Evolutionary conservation across 192 early-diverging fungal genomes (phyloP).

Genomic region (Globomyces pollinis-pini): DNA sequence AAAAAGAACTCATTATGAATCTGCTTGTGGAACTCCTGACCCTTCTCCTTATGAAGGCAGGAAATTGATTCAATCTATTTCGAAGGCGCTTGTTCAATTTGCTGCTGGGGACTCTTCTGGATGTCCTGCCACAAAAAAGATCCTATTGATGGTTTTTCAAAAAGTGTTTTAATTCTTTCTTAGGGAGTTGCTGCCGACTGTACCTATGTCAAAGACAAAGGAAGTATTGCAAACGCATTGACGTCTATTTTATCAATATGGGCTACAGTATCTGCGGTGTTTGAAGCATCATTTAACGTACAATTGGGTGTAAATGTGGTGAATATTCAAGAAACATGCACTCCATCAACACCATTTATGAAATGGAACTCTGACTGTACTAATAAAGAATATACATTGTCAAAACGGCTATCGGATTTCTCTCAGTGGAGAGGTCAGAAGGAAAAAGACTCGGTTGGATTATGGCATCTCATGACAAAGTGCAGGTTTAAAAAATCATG

Average conservation of each 20-base stretch:
- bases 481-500: no score
- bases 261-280: slow-evolving; percentile 73
- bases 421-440: slow-evolving; percentile 72
- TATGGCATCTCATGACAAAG: slow-evolving; percentile 91
- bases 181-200: slow-evolving; percentile 43
- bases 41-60: neutral
- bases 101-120: neutral
- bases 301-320: slow-evolving; percentile 72
- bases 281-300: slow-evolving; percentile 83
- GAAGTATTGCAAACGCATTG: slow-evolving; percentile 27
- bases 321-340: slow-evolving; percentile 52
- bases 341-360: slow-evolving; percentile 15
- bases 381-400: slow-evolving; percentile 53
- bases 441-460: slow-evolving; percentile 63
- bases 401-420: slow-evolving; percentile 75
- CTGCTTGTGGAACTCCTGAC: neutral
- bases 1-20: slow-evolving; percentile 1
- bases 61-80: no score
- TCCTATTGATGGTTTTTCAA: slow-evolving; percentile 38
- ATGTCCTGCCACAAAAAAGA: slow-evolving; percentile 3
- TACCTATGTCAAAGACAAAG: slow-evolving; percentile 31
- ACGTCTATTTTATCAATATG: slow-evolving; percentile 42
- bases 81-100: no score
- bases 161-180: no score
- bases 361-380: slow-evolving; percentile 77